A percentile compares a stretch with the other conserved stretches of the same genome.
These are phyloP conservation scores for Hypocreales sp. DNA, from an alignment of 2,329 filamentous ascomycete genomes.

Conservation along the genomic window DNA sequence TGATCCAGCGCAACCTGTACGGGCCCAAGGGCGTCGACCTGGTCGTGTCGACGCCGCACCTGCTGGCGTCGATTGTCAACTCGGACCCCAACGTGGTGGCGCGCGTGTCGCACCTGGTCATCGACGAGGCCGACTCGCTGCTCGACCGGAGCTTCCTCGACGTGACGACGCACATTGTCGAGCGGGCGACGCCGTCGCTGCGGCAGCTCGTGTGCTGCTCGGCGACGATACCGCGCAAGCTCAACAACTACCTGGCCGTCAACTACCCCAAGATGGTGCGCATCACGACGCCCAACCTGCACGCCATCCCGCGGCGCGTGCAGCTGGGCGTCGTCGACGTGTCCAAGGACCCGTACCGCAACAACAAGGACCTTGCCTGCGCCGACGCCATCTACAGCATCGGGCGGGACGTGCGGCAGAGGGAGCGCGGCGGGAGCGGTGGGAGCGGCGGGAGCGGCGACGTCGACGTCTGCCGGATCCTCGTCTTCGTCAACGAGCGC, in stretches of 20 bases:
- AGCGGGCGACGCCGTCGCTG: constrained; percentile 65
- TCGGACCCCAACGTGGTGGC: constrained; percentile 84
- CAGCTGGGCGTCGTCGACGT: constrained; percentile 90
- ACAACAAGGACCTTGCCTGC: constrained; percentile 85
- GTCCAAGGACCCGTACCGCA: constrained; percentile 79
- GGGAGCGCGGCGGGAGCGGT: too few relatives aligned
- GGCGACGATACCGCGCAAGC: constrained; percentile 80
- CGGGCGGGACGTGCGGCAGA: too few relatives aligned
- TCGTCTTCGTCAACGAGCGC: constrained; percentile 94
- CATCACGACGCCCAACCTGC: constrained; percentile 87
- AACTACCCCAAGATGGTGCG: constrained; percentile 72
- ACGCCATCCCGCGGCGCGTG: constrained; percentile 87
- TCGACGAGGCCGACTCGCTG: constrained; percentile 93
- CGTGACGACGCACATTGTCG: constrained; percentile 67
- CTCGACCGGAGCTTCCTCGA: constrained; percentile 86
- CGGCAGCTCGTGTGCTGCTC: constrained; percentile 86
- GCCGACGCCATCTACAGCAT: constrained; percentile 92
- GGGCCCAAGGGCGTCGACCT: constrained; percentile 69
- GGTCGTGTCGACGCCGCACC: constrained; percentile 74
- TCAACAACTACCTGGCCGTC: constrained; percentile 71
- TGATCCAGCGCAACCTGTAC: constrained; percentile 78
- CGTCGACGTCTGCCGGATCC: constrained; percentile 63
- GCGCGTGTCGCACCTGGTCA: constrained; percentile 74
- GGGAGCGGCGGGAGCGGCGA: too few relatives aligned
- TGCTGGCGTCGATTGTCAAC: constrained; percentile 76